Evolutionary conservation across 768 basidiomycete genomes (phyloP).

Genomic region (Pulveroboletus sp.): DNA sequence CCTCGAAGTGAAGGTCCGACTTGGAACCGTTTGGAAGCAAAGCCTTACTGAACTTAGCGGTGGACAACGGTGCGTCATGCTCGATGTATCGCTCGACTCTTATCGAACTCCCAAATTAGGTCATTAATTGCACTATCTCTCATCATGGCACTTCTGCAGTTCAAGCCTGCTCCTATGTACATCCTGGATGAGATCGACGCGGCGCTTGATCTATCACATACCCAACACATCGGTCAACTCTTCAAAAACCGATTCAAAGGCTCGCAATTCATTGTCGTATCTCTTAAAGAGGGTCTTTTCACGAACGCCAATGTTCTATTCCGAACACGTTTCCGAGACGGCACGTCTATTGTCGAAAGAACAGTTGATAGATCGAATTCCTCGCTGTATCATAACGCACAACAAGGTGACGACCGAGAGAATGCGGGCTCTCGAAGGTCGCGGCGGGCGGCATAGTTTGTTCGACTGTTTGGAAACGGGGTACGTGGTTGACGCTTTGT

Average conservation of each 20-base stretch:
- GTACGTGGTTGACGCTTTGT: background rate
- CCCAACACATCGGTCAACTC: constrained; percentile 97
- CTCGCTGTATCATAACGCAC: constrained; percentile 30
- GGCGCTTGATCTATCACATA: constrained; percentile 92
- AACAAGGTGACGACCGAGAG: constrained; percentile 11
- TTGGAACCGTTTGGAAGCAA: constrained; percentile 97
- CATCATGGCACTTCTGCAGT: constrained; percentile 98
- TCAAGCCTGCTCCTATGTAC: constrained; percentile 99
- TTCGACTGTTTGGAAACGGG: background rate
- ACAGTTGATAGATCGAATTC: constrained; percentile 67
- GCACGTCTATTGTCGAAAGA: constrained; percentile 86
- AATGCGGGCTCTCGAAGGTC: constrained; percentile 16
- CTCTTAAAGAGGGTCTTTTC: constrained; percentile 94
- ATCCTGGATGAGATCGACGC: constrained; percentile 99
- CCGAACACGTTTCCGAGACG: constrained; percentile 89
- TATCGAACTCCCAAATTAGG: constrained; percentile 39
- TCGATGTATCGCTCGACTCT: background rate
- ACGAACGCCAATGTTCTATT: constrained; percentile 97
- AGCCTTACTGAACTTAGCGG: constrained; percentile 96
- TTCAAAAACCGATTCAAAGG: constrained; percentile 98
- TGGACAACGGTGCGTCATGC: constrained; percentile 76
- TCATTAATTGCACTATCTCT: constrained; percentile 96
- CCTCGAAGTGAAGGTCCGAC: constrained; percentile 93
- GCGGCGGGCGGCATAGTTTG: constrained; percentile 11
- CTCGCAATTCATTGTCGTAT: constrained; percentile 97